Evolutionary conservation across 176 grass and related monocot species (phyloP).

Genomic region (Hordeum vulgare): MorexV3_pseudomolecules_assembly NC_058518.1:515207857-515208356

Average conservation of each 20-base stretch:
- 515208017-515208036: background rate
- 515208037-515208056: background rate
- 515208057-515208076: background rate
- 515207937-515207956: background rate
- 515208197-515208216: background rate
- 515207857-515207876: constrained; percentile 5
- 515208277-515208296: background rate
- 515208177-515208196: background rate
- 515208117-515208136: background rate
- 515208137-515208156: background rate
- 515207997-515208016: background rate
- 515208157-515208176: background rate
- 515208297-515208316: background rate
- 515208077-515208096: background rate
- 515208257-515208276: background rate
- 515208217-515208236: background rate
- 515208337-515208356: background rate
- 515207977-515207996: background rate
- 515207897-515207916: background rate
- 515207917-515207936: background rate
- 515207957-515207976: background rate
- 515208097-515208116: background rate
- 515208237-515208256: background rate
- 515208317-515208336: background rate
- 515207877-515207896: background rate